These are phyloP conservation scores for Aspergillus aculeatus DNA, from an alignment of 2,329 filamentous ascomycete genomes.

Conservation along the genomic window DNA sequence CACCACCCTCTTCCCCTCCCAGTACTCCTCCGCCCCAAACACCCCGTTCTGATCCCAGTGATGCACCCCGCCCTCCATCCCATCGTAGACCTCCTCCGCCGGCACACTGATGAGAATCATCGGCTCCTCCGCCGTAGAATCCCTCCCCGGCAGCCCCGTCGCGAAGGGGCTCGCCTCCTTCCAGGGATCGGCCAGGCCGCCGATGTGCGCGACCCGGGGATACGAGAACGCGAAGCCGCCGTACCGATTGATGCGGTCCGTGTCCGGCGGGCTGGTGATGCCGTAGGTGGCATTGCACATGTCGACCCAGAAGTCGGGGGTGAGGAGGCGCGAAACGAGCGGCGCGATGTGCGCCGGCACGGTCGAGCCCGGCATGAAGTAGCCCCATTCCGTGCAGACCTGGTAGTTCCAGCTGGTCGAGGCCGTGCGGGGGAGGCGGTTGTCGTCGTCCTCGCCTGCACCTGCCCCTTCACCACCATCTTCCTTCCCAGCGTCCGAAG, in stretches of 20 bases:
- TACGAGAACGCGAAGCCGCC: conserved; percentile 73
- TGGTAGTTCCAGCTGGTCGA: conserved; percentile 58
- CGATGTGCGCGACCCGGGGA: conserved; percentile 72
- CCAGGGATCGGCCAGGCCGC: conserved; percentile 80
- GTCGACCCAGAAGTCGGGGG: conserved; percentile 60
- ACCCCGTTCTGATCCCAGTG: conserved; percentile 56
- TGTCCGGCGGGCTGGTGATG: conserved; percentile 62
- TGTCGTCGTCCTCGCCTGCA: background rate
- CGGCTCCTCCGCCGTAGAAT: conserved; percentile 64
- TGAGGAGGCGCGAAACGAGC: conserved; percentile 68
- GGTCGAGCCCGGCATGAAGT: conserved; percentile 69
- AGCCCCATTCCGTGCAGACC: conserved; percentile 68
- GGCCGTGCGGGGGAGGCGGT: background rate
- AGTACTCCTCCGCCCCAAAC: background rate
- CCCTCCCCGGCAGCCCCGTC: conserved; percentile 56
- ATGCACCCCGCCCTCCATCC: conserved; percentile 64
- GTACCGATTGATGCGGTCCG: conserved; percentile 70
- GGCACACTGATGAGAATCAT: conserved; percentile 62
- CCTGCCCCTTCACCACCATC: too few species aligned
- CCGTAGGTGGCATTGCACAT: conserved; percentile 70
- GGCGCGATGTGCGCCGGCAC: conserved; percentile 64
- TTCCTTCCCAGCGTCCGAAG: background rate
- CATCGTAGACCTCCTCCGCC: conserved; percentile 22
- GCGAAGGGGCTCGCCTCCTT: conserved; percentile 70
- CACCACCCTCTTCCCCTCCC: conserved; percentile 54